Evolutionary conservation across 1,284 basidiomycete genomes (phyloP).

Genomic region (Acaromyces ingoldii): DNA sequence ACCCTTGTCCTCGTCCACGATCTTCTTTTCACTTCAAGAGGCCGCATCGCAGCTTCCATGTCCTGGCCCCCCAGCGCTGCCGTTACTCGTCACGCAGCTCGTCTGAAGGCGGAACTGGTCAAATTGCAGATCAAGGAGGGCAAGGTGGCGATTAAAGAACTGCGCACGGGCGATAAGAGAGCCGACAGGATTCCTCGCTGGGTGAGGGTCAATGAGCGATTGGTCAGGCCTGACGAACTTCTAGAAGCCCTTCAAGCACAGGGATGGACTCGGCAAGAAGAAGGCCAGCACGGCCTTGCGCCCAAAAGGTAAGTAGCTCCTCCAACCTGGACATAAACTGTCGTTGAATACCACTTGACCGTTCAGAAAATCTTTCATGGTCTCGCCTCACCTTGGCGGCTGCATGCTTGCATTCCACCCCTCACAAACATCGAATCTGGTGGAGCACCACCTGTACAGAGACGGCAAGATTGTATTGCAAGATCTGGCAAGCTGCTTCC

Average conservation of each 20-base stretch:
- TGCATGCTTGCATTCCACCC: constrained; percentile 73
- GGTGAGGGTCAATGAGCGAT: constrained; percentile 39
- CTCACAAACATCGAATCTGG: constrained; percentile 30
- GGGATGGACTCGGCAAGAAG: constrained; percentile 23
- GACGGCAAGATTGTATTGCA: constrained; percentile 83
- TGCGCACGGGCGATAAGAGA: constrained; percentile 28
- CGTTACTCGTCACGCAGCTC: constrained; percentile 68
- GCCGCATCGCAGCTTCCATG: constrained; percentile 37
- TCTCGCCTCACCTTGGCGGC: constrained; percentile 61
- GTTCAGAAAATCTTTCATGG: constrained; percentile 52
- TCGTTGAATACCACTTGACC: constrained; percentile 61
- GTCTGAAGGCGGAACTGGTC: constrained; percentile 77
- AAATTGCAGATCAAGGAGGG: constrained; percentile 66
- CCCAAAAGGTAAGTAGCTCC: constrained; percentile 14
- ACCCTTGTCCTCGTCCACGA: constrained; percentile 44
- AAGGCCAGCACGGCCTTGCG: neutral
- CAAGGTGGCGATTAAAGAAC: constrained; percentile 25
- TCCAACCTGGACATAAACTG: constrained; percentile 78
- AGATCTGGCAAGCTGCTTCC: constrained; percentile 96
- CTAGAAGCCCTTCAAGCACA: constrained; percentile 59
- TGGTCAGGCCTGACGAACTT: constrained; percentile 52
- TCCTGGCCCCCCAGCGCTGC: constrained; percentile 37
- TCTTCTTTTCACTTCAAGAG: constrained; percentile 28
- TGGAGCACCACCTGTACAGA: constrained; percentile 57
- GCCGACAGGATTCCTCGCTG: constrained; percentile 33